These are phyloP conservation scores for Alisma plantagoaquatica DNA, from an alignment of 106 monocot species.

Conservation along the genomic window DNA sequence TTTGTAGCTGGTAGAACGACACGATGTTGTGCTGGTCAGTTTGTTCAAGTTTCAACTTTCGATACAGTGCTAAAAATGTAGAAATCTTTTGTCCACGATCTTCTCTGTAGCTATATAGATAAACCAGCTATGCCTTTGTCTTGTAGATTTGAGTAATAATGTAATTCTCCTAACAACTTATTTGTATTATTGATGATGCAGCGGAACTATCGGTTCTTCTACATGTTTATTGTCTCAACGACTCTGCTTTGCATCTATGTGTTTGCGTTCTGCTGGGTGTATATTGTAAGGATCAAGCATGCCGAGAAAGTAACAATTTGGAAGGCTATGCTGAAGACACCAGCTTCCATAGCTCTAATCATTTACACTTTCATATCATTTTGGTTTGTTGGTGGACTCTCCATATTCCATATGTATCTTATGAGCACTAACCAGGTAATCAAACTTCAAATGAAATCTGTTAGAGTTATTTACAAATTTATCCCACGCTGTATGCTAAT, in stretches of 20 bases:
- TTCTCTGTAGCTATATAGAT: too few relatives aligned
- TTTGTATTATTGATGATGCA: constrained; percentile 14
- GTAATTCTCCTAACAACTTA: too few relatives aligned
- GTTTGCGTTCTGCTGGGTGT: constrained; percentile 36
- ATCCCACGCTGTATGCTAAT: constrained; percentile 26
- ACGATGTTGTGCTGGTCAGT: too few relatives aligned
- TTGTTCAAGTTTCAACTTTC: too few relatives aligned
- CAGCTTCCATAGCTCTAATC: constrained; percentile 35
- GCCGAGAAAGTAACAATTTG: constrained; percentile 21
- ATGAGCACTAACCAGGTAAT: constrained; percentile 44
- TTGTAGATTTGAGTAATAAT: too few relatives aligned
- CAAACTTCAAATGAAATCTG: background rate
- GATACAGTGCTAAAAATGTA: too few relatives aligned
- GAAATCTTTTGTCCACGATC: too few relatives aligned
- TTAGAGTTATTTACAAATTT: background rate
- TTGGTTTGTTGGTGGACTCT: constrained; percentile 39
- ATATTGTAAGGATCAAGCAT: constrained; percentile 28
- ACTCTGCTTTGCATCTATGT: constrained; percentile 38
- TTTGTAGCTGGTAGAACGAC: too few relatives aligned
- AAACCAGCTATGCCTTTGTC: too few relatives aligned
- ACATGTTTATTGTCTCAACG: constrained; percentile 34
- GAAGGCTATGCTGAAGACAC: constrained; percentile 33
- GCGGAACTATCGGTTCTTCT: constrained; percentile 49
- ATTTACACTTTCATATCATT: constrained; percentile 25
- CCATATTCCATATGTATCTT: constrained; percentile 33